Base-by-base conservation (phyloP, 371 early-diverging fungal species). In the Entomophthora muscae region DNA sequence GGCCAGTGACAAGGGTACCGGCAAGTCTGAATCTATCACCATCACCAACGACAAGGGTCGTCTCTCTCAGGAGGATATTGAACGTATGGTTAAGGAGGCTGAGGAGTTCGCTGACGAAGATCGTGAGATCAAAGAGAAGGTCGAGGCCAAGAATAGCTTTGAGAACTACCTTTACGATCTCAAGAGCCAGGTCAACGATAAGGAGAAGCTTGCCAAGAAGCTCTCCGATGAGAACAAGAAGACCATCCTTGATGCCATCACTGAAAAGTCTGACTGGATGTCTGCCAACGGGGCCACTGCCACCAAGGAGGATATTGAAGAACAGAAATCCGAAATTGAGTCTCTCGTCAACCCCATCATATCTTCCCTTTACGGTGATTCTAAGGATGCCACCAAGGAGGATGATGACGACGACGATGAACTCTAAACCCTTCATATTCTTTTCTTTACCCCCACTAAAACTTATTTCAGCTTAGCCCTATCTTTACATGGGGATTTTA, bases 11-110 rank as follows among this genome's bases (percentile, higher is more conserved):
- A 90, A 91, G 83, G 83, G 89, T 71, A 97, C 95, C 65, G 92
- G 95, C 68, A 83, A 83, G 70, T 82, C 86, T 68, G 89, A 93
- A 84, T 90, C 88, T 78, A 92, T 96, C 74, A 95, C 92, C 79
- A 92, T 95, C 78, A 93, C 94, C 83, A 93, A 91, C 83, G 93
- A 95, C 83, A 93, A 94, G 79, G 95, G 96, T 65, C 94, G 98
- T 72, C 84, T 99, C 59, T 85, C 93, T 70, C 89, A 94, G 85
- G 91, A 88, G 70, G 97, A 98, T 64, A 93, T 98, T 68, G 92
- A 95, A 73, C 89, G 92, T 73, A 92, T 97, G 92, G 86, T 98
- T 56, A 66, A 76, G 68, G 97, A 98, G 66, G 98, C 95, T 66
- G 94, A 95, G 78, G 89, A 92, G 82, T 93, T 86, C 84, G 88